phyloP scores from a whole-genome alignment of 2,329 filamentous ascomycete species.

The Colletotrichum sp. region DNA sequence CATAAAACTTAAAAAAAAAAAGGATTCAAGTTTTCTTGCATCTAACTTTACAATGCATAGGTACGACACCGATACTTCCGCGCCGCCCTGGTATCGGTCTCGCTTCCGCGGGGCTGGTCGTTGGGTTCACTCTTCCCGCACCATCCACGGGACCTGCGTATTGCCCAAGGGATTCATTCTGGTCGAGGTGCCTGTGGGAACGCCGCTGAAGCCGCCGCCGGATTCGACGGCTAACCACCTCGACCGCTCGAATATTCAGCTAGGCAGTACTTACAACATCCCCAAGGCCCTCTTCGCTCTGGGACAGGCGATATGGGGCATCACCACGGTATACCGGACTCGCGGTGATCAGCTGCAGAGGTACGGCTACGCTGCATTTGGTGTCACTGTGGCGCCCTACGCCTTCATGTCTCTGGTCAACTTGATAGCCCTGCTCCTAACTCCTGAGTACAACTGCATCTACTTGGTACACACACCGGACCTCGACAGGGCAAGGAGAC shows the following conservation, averaged over 20 bases:
- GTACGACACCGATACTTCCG: slow-evolving; percentile 1
- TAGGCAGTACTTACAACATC: slow-evolving; percentile 23
- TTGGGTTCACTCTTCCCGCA: slow-evolving; percentile 15
- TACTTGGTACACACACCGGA: slow-evolving; percentile 27
- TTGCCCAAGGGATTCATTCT: slow-evolving; percentile 12
- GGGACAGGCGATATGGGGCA: slow-evolving; percentile 25
- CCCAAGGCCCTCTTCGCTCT: slow-evolving; percentile 22
- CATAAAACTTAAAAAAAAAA: background rate
- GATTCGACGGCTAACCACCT: background rate
- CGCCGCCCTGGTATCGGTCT: slow-evolving; percentile 1
- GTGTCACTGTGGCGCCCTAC: slow-evolving; percentile 33
- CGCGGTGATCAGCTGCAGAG: slow-evolving; percentile 27
- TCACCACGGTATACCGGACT: slow-evolving; percentile 26
- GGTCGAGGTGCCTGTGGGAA: slow-evolving; percentile 18
- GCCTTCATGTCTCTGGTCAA: slow-evolving; percentile 34
- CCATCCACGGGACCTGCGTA: slow-evolving; percentile 14
- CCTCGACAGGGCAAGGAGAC: slow-evolving; percentile 10
- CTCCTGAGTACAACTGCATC: slow-evolving; percentile 30
- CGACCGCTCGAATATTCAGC: slow-evolving; percentile 3
- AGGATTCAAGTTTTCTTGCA: background rate
- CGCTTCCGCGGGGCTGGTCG: slow-evolving; percentile 11
- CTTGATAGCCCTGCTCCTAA: slow-evolving; percentile 26
- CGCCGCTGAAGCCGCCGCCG: slow-evolving; percentile 17
- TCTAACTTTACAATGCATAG: slow-evolving; percentile 7
- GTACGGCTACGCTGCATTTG: slow-evolving; percentile 36